Evolutionary conservation across 495 filamentous ascomycete genomes (phyloP), one percentile per base, ranked within the genome.

Genomic region (Immersiella caudata): DNA sequence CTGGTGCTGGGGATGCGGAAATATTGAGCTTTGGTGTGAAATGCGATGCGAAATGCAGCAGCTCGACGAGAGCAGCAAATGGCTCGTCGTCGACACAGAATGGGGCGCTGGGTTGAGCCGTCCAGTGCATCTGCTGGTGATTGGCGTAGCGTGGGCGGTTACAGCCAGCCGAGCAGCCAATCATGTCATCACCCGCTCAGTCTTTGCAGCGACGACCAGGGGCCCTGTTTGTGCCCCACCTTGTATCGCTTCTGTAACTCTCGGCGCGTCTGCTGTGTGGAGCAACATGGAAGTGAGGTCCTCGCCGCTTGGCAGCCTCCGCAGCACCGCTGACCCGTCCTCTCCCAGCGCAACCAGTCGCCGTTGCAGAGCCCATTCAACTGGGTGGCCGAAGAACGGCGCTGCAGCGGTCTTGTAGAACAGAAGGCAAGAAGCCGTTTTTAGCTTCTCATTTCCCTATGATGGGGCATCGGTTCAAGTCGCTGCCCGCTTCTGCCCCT

Each of bases 61-160:
- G 51, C 51, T 55, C n/a, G 51, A 24, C 6, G 51, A 55, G 51
- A 55, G 24, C 51, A 22, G 51, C 51, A 55, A 18, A 55, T 55
- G 51, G 51, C 51, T 57, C 22, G 22, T 57, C 54, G 22, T 27
- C 8, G 40, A 29, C 22, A 60, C 18, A 26, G 36, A 59, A 29
- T 52, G 65, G 18, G 33, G 57, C 36, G 57, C 27, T 36, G 64
- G 56, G 54, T 60, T 49, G 66, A 52, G 60, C 71, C 57, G 79
- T 63, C 61, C 40, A n/a, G 2, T 21, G 61, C 49, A 25, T 63
- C 46, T 63, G 61, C 61, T 63, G 61, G 61, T 82, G 81, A 81
- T 79, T 79, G 80, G 73, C 57, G 70, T 74, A 68, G 74, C 59
- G 70, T 70, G 67, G 79, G 80, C 80, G 80, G 80, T 75, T 82